Evolutionary conservation across 169 alveolate species (phyloP), one percentile per base, ranked within the genome.

Genomic region (Cryptosporidium ryanae): DNA sequence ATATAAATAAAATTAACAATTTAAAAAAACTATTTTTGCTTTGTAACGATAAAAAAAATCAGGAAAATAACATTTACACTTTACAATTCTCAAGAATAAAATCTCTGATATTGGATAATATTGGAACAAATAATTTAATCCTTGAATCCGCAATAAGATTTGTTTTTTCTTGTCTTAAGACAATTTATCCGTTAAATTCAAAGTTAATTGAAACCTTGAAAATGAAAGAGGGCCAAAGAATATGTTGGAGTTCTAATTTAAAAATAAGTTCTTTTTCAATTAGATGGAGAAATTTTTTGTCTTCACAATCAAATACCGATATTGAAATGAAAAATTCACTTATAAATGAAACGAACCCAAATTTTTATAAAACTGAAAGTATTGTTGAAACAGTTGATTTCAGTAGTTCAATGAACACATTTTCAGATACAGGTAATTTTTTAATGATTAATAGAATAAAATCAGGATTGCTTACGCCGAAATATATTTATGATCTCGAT

Each of bases 181-280:
- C 68, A 46, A 76, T 76, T 43, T 76, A 76, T 31, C 71, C 87
- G 2, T 46, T 76, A 71, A 76, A 76, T 27, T 76, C 87, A 2
- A 76, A 76, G 29, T 55, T 76, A 44, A 21, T 76, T 21, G 87
- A 76, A 13, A 21, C 61, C 2, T 23, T 76, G 27, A 52, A 68
- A 8, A 17, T 32, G 12, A 68, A 68, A 54, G 83, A 68, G 34
- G 52, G 43, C 17, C 83, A 68, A 68, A 44, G 83, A 29, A 68
- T 68, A 32, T 68, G 83, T 54, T 68, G 83, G 83, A 27, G 29
- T 50, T 38, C 29, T 49, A 17, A 8, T 4, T 4, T 68, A 13
- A 52, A 49, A 34, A 8, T 17, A 8, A 18, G 43, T 68, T 31
- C 52, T 27, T 68, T 68, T 68, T 68, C 31, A 25, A 68, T 50